Evolutionary conservation across 2,329 filamentous ascomycete genomes (phyloP), one percentile per base, ranked within the genome.

Genomic region (Paecilomyces variotii): DNA sequence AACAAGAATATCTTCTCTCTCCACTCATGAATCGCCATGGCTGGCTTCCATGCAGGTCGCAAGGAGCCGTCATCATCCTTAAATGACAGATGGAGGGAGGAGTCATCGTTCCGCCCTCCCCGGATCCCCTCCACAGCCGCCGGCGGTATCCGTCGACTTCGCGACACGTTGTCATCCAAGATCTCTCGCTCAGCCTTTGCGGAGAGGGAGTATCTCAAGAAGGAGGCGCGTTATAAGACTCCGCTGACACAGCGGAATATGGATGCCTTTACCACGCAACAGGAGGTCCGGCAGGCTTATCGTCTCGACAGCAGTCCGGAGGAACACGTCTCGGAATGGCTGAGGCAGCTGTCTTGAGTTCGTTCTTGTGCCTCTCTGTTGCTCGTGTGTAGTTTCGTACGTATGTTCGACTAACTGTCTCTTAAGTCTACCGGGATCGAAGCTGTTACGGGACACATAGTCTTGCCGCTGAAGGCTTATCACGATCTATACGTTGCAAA

Each of bases 271-370:
- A 65, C 72, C 55, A 70, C 67, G 1, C 65, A 69, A 26, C 72
- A 74, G 60, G 63, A 68, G 61, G 66, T 65, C 32, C 62, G 67
- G 12, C 72, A 87, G 82, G 85, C 84, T 80, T 72, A 78, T 78
- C 67, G 84, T 79, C 62, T 75, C 77, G 59, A 79, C 65, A 64
- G 78, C 78, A 66, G 77, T 75, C 65, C 84, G 81, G 72, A 87
- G 79, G 67, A 91, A 88, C 80, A 82, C 77, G 66, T 93, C 89
- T 76, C 86, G 82, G 73, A 88, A 85, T 82, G 89, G 89, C 74
- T 92, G 88, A 79, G 82, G 81, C 74, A 82, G 78, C 61, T 87
- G 87, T 73, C 83, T 85, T 74, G 87, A 90, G 86, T 87, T 73
- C 64, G 81, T 72, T 24, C 27, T 54, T 54, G n/a, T 59, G 30